Evolutionary conservation across 2,329 filamentous ascomycete genomes (phyloP), one percentile per base, ranked within the genome.

Genomic region (Dothiorella sarmentorum): DNA sequence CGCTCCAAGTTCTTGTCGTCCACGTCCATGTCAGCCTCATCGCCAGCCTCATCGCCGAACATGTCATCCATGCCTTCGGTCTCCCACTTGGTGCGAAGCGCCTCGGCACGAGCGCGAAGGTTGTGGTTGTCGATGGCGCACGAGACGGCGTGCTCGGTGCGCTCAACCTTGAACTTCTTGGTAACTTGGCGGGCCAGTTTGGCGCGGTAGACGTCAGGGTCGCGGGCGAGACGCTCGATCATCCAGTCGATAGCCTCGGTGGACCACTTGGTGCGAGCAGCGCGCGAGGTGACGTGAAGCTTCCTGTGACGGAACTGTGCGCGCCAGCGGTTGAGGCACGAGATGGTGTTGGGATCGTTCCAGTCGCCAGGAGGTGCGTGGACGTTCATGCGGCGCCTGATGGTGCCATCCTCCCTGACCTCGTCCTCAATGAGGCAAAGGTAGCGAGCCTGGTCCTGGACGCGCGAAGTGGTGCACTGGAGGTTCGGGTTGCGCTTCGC

Each of bases 61-160:
- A 29, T 53, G n/a, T 27, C 9, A n/a, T 29, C 10, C n/a, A 53
- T 15, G 22, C 17, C n/a, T 24, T 53, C 49, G 0, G 15, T n/a
- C 22, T 40, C 33, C 49, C 35, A 40, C 2, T 26, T 22, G 0
- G 3, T 9, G 7, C 35, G 49, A 3, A 53, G 35, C 4, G 4
- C 20, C 1, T 45, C 31, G 4, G 40, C 40, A 4, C 26, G 17
- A 3, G 11, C 10, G 1, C 40, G 37, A 11, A 56, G 27, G 26
- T 45, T 56, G 29, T 56, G 53, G 38, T 56, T 44, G 18, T 56
- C 53, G 7, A 58, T 58, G 22, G 55, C 55, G 3, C 55, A 58
- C 7, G 43, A 29, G 3, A 58, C 43, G 3, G 55, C 43, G 26
- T 58, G 55, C 13, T 24, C 43, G 17, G 22, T 47, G 38, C 55